Conservation (phyloP, 2,329 filamentous ascomycete species). For the Exutisphaerella laricina region DNA sequence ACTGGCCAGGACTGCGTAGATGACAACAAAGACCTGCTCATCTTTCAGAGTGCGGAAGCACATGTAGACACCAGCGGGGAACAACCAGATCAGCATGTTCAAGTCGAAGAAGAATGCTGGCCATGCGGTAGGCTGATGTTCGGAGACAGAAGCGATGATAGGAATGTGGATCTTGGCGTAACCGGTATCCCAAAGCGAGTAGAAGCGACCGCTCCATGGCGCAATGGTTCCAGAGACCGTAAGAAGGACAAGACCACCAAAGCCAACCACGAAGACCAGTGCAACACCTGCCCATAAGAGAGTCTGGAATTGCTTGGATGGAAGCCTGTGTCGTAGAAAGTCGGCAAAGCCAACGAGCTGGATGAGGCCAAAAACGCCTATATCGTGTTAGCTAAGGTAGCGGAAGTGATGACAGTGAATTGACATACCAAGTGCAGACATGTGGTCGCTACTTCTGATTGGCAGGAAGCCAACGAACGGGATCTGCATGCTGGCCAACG, state of each 20-base stretch:
- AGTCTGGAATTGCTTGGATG: constrained; percentile 89
- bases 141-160: constrained; percentile 98
- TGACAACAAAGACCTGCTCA: constrained; percentile 96
- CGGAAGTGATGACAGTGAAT: constrained; percentile 13
- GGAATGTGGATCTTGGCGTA: constrained; percentile 99
- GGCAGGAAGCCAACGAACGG: constrained; percentile 97
- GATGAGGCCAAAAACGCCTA: constrained; percentile 90
- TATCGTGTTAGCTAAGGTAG: constrained; percentile 16
- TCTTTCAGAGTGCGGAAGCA: constrained; percentile 92
- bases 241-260: constrained; percentile 70
- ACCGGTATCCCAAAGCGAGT: constrained; percentile 97
- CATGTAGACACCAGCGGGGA: constrained; percentile 96
- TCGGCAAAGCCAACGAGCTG: constrained; percentile 91
- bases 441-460: constrained; percentile 95
- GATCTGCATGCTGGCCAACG: constrained; percentile 97
- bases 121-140: constrained; percentile 98
- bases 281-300: constrained; percentile 74
- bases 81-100: constrained; percentile 97
- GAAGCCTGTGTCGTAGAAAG: constrained; percentile 80
- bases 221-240: constrained; percentile 89
- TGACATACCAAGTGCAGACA: constrained; percentile 80
- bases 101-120: constrained; percentile 99
- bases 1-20: constrained; percentile 92
- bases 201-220: constrained; percentile 97
- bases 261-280: constrained; percentile 64